These are phyloP conservation scores for Rhynchospora breviuscula DNA, from an alignment of 176 grass and related monocot genomes.

Conservation along the genomic window DNA sequence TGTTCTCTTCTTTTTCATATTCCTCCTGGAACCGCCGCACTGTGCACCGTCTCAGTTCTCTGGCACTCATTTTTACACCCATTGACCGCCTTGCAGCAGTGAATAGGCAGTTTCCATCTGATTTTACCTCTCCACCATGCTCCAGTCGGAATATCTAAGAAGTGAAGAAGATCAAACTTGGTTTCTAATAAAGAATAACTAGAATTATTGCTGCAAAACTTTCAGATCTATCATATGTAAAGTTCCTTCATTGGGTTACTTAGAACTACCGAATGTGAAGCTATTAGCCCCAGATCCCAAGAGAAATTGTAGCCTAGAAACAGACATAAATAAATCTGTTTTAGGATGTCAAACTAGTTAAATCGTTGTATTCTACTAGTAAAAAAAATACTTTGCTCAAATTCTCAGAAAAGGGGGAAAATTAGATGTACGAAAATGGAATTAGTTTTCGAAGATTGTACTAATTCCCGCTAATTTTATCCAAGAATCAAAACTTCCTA, in stretches of 20 bases:
- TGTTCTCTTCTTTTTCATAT: slow-evolving; percentile 28
- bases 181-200: neutral
- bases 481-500: neutral
- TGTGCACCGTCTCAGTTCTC: slow-evolving; percentile 60
- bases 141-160: slow-evolving; percentile 60
- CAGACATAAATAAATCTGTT: neutral
- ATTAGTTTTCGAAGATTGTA: neutral
- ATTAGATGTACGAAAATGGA: slow-evolving; percentile 3
- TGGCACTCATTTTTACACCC: slow-evolving; percentile 40
- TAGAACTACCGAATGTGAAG: neutral
- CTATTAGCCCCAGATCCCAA: neutral
- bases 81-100: slow-evolving; percentile 61
- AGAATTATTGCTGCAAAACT: neutral
- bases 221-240: neutral
- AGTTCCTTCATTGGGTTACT: neutral
- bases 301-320: slow-evolving; percentile 1
- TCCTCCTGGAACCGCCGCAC: slow-evolving; percentile 54
- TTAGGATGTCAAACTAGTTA: neutral
- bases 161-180: neutral
- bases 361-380: neutral
- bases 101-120: slow-evolving; percentile 94
- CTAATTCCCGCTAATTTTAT: neutral
- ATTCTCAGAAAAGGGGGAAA: neutral
- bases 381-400: neutral
- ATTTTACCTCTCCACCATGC: slow-evolving; percentile 83